Conservation (phyloP, 2,329 filamentous ascomycete genomes). For the Rutstroemia sp. region DNA sequence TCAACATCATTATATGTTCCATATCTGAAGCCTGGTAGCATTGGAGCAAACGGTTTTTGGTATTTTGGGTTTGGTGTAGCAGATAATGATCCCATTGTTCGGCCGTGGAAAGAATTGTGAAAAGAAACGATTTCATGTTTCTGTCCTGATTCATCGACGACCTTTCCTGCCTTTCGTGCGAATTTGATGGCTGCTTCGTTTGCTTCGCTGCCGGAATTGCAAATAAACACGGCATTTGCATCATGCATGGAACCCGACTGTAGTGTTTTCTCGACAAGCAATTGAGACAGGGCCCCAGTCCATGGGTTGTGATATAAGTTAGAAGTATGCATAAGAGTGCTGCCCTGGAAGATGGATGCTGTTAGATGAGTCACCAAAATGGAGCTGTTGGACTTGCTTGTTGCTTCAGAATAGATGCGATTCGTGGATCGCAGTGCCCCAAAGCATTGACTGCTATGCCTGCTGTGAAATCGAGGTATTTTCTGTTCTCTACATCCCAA, state of each 20-base stretch:
- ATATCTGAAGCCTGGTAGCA: slow-evolving; percentile 89
- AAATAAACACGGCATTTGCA: slow-evolving; percentile 77
- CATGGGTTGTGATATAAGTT: slow-evolving; percentile 97
- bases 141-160: slow-evolving; percentile 58
- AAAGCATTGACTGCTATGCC: slow-evolving; percentile 93
- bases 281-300: slow-evolving; percentile 81
- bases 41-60: slow-evolving; percentile 87
- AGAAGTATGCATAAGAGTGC: slow-evolving; percentile 81
- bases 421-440: slow-evolving; percentile 79
- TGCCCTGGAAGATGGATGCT: slow-evolving; percentile 39
- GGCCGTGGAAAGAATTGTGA: slow-evolving; percentile 86
- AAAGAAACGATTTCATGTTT: slow-evolving; percentile 90
- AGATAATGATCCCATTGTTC: slow-evolving; percentile 91
- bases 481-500: slow-evolving; percentile 82
- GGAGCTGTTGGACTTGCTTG: slow-evolving; percentile 47
- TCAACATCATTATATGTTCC: slow-evolving; percentile 78
- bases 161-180: slow-evolving; percentile 81
- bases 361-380: not conserved
- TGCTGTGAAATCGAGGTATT: slow-evolving; percentile 90
- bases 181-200: slow-evolving; percentile 99
- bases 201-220: slow-evolving; percentile 93
- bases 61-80: slow-evolving; percentile 98
- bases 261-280: slow-evolving; percentile 74
- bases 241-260: slow-evolving; percentile 76
- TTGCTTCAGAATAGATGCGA: slow-evolving; percentile 66